These are phyloP conservation scores for Colletotrichum chlorophyti DNA, from an alignment of 2,329 filamentous ascomycete species.

Conservation along the genomic window DNA sequence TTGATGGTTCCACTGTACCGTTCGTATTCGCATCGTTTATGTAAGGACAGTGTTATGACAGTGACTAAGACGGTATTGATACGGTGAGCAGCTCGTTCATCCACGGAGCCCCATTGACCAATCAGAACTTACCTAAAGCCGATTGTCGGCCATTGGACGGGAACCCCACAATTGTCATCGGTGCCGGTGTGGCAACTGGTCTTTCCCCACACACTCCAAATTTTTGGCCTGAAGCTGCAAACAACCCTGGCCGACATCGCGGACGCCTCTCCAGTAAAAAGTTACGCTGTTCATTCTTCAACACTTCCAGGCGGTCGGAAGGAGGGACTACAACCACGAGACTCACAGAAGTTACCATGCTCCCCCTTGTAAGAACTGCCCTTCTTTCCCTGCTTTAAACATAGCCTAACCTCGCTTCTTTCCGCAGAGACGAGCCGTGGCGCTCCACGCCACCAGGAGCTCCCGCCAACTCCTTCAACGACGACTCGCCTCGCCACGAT, in stretches of 20 bases:
- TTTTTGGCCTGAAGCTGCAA: constrained; percentile 7
- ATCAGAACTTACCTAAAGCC: not conserved
- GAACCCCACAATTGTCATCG: constrained; percentile 15
- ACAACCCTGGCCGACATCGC: constrained; percentile 16
- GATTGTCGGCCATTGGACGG: constrained; percentile 16
- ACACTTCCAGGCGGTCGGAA: not conserved
- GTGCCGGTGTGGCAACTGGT: constrained; percentile 1
- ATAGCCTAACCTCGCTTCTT: not conserved
- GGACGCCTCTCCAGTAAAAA: not conserved
- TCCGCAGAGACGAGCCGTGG: constrained; percentile 37
- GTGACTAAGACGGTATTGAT: too few relatives aligned
- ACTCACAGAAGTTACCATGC: not conserved
- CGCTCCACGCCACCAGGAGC: constrained; percentile 34
- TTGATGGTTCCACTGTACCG: not conserved
- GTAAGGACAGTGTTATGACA: too few relatives aligned
- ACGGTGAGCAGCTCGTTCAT: too few relatives aligned
- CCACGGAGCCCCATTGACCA: too few relatives aligned
- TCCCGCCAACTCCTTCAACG: constrained; percentile 58
- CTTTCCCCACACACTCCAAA: constrained; percentile 18
- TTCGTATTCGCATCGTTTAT: too few relatives aligned
- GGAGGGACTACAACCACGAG: not conserved
- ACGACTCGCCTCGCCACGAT: constrained; percentile 13
- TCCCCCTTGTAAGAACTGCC: constrained; percentile 22
- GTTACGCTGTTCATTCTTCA: not conserved
- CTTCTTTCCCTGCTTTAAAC: not conserved